These are phyloP conservation scores for Pseudomicrostroma phylloplanum DNA, from an alignment of 1,284 basidiomycete genomes.

Conservation along the genomic window DNA sequence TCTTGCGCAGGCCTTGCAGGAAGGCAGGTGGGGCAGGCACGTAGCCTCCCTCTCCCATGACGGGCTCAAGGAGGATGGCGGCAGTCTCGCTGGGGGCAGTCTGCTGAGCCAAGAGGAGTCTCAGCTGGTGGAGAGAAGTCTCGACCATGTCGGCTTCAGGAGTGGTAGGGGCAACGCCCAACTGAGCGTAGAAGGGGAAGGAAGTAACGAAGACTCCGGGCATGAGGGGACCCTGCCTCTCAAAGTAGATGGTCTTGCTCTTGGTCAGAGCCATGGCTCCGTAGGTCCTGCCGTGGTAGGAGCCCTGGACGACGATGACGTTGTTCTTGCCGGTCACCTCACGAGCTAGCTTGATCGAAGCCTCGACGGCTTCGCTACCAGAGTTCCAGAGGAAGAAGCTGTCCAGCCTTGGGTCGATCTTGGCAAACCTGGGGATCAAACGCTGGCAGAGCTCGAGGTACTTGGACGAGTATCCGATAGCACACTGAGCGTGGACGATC, in stretches of 20 bases:
- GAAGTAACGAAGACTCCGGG: conserved; percentile 74
- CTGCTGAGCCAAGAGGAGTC: conserved; percentile 76
- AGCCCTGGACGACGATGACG: conserved; percentile 74
- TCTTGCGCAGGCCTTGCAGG: conserved; percentile 68
- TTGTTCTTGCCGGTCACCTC: conserved; percentile 71
- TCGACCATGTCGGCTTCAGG: conserved; percentile 63
- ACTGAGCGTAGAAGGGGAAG: conserved; percentile 90
- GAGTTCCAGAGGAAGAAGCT: conserved; percentile 80
- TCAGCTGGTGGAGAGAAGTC: conserved; percentile 71
- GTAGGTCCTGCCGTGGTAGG: conserved; percentile 49
- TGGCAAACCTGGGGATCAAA: conserved; percentile 62
- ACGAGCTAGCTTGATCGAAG: conserved; percentile 69
- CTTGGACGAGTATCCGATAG: conserved; percentile 33
- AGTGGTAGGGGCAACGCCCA: conserved; percentile 62
- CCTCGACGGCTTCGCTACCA: conserved; percentile 82
- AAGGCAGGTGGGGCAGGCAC: conserved; percentile 80
- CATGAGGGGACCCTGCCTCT: conserved; percentile 74
- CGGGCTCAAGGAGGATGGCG: conserved; percentile 83
- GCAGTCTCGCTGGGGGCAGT: conserved; percentile 78
- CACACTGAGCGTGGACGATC: conserved; percentile 42
- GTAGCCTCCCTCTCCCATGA: conserved; percentile 88
- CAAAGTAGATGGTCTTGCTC: conserved; percentile 83
- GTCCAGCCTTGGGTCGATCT: conserved; percentile 67
- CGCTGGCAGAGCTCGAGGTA: conserved; percentile 38
- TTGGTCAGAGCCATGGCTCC: conserved; percentile 81